phyloP scores from a whole-genome alignment of 2,329 filamentous ascomycete genomes.

The Dactylellina cionopaga region DNA sequence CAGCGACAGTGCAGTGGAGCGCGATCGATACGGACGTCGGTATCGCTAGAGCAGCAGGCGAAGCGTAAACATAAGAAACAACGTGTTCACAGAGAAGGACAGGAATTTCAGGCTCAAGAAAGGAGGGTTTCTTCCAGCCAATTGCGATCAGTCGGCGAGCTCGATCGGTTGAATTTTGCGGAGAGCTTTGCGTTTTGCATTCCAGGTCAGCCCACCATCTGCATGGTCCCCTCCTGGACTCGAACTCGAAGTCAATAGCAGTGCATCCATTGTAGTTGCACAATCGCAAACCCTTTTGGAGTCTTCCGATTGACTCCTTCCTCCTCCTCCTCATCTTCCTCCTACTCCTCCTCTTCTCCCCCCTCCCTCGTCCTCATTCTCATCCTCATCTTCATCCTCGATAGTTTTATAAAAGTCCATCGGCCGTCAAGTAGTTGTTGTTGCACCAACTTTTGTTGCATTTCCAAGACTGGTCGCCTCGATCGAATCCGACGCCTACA shows the following conservation, averaged over 20 bases:
- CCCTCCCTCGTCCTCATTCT: too few relatives aligned
- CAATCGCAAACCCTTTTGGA: too few relatives aligned
- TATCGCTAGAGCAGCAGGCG: slow-evolving; percentile 12
- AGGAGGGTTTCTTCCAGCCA: slow-evolving; percentile 30
- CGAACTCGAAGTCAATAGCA: slow-evolving; percentile 19
- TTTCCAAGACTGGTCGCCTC: slow-evolving; percentile 3
- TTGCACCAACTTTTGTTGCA: slow-evolving; percentile 24
- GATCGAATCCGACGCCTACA: slow-evolving; percentile 1
- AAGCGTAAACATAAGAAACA: too few relatives aligned
- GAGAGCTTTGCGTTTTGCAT: slow-evolving; percentile 25
- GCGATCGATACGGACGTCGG: slow-evolving; percentile 9
- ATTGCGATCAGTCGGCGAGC: slow-evolving; percentile 23
- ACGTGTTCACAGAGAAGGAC: too few relatives aligned
- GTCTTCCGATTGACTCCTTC: slow-evolving; percentile 16
- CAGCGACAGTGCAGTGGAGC: slow-evolving; percentile 5
- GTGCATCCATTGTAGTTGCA: too few relatives aligned
- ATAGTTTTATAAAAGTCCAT: too few relatives aligned
- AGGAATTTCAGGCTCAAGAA: slow-evolving; percentile 20
- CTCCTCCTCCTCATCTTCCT: background rate
- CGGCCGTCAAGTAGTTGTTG: too few relatives aligned
- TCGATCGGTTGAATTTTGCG: slow-evolving; percentile 22
- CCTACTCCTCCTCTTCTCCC: too few relatives aligned
- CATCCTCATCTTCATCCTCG: too few relatives aligned
- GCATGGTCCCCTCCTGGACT: slow-evolving; percentile 25
- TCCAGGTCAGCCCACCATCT: slow-evolving; percentile 22